phyloP scores from a whole-genome alignment of 176 grass and related monocot species.

The Neostapfia colusana region DNA sequence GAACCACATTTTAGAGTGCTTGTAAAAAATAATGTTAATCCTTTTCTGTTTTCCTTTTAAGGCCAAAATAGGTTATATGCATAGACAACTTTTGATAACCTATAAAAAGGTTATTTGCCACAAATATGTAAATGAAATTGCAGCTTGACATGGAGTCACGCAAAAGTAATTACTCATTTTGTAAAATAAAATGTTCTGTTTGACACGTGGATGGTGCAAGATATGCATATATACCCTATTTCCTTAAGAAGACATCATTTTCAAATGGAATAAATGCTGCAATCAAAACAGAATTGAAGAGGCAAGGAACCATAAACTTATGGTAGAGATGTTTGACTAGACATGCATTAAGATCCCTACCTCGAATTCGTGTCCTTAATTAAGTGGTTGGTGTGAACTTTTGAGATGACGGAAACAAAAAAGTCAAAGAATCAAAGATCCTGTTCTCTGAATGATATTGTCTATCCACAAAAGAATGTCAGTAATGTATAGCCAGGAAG shows the following conservation, averaged over 20 bases:
- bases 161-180: neutral
- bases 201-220: slow-evolving; percentile 7
- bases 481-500: neutral
- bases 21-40: neutral
- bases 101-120: neutral
- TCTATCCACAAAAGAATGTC: slow-evolving; percentile 18
- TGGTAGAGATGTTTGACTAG: slow-evolving; percentile 21
- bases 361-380: neutral
- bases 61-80: neutral
- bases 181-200: slow-evolving; percentile 7
- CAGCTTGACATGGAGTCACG: neutral
- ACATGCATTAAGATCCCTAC: slow-evolving; percentile 1
- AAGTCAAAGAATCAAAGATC: slow-evolving; percentile 20
- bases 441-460: slow-evolving; percentile 10
- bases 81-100: too few relatives aligned
- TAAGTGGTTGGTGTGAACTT: neutral
- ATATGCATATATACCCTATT: slow-evolving; percentile 44
- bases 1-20: neutral
- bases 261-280: slow-evolving; percentile 8
- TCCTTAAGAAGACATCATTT: slow-evolving; percentile 12
- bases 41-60: neutral
- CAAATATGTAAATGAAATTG: neutral
- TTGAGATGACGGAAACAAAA: neutral
- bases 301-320: neutral
- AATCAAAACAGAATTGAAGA: neutral